phyloP scores from a whole-genome alignment of 345 rosid genomes.

The Dimocarpus longan region DNA sequence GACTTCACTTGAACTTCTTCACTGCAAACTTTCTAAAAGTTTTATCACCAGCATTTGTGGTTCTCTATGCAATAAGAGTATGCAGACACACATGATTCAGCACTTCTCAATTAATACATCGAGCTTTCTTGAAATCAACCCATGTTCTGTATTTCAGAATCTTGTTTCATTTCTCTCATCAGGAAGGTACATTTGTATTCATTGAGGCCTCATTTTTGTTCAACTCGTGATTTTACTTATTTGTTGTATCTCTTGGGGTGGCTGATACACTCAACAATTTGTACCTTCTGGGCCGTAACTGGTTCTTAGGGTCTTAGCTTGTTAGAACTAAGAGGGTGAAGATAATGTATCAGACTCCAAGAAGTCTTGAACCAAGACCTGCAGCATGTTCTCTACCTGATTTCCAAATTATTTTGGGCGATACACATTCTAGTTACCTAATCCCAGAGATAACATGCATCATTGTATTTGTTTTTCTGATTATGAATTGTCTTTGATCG shows the following conservation, averaged over 20 bases:
- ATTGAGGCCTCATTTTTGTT: constrained; percentile 15
- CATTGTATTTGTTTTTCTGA: not conserved
- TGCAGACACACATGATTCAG: constrained; percentile 45
- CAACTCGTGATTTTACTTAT: constrained; percentile 11
- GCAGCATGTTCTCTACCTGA: not conserved
- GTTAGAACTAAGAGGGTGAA: constrained; percentile 10
- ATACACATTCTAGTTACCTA: not conserved
- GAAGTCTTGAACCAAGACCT: constrained; percentile 8
- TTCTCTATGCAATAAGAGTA: constrained; percentile 40
- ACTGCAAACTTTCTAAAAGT: constrained; percentile 71
- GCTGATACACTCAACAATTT: constrained; percentile 3
- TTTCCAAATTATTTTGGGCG: constrained; percentile 8
- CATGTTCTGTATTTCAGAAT: constrained; percentile 41
- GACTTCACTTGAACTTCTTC: constrained; percentile 66
- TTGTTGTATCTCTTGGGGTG: constrained; percentile 1
- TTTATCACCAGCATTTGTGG: constrained; percentile 50
- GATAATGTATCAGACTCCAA: not conserved
- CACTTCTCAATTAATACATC: constrained; percentile 59
- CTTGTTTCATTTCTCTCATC: constrained; percentile 62
- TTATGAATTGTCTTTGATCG: not conserved
- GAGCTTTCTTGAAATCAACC: constrained; percentile 48
- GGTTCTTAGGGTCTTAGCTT: not conserved
- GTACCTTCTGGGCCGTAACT: not conserved
- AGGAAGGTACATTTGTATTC: constrained; percentile 54
- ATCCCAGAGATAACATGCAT: not conserved